These are phyloP conservation scores for Trichoderma oligosporum DNA, from an alignment of 2,329 filamentous ascomycete species.

Conservation along the genomic window DNA sequence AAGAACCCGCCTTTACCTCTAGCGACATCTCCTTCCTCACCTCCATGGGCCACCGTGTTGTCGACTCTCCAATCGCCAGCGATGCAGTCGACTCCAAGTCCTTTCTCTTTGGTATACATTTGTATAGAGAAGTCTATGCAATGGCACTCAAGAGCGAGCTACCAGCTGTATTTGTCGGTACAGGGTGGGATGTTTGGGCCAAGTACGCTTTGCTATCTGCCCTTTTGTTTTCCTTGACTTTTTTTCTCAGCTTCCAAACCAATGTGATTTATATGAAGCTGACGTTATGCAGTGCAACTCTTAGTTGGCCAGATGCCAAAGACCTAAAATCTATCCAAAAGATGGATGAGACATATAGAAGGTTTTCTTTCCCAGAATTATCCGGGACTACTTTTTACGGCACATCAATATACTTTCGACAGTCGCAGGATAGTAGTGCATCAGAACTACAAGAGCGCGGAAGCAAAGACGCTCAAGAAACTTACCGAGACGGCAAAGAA, in stretches of 20 bases:
- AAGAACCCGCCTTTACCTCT: conserved; percentile 51
- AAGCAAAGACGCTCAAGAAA: background rate
- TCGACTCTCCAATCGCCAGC: conserved; percentile 52
- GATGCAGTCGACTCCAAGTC: conserved; percentile 44
- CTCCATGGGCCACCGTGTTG: conserved; percentile 38
- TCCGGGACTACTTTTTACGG: conserved; percentile 22
- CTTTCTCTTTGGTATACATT: conserved; percentile 60
- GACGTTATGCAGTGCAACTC: too few relatives aligned
- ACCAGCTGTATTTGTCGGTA: conserved; percentile 58
- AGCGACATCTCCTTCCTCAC: conserved; percentile 50
- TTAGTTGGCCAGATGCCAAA: too few relatives aligned
- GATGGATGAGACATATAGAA: conserved; percentile 23
- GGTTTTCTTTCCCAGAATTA: conserved; percentile 22
- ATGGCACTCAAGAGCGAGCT: conserved; percentile 43
- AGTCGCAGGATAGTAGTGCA: background rate
- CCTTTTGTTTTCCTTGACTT: background rate
- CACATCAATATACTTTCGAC: conserved; percentile 25
- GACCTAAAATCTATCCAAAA: background rate
- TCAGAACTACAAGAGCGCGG: background rate
- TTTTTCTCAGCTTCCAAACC: background rate
- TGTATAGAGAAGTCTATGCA: conserved; percentile 53
- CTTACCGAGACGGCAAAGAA: too few relatives aligned
- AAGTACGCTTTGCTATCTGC: conserved; percentile 39
- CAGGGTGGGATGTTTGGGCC: conserved; percentile 49
- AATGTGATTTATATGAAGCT: too few relatives aligned